These are phyloP conservation scores for Colletotrichum godetiae DNA, from an alignment of 2,329 filamentous ascomycete species.

Conservation along the genomic window DNA sequence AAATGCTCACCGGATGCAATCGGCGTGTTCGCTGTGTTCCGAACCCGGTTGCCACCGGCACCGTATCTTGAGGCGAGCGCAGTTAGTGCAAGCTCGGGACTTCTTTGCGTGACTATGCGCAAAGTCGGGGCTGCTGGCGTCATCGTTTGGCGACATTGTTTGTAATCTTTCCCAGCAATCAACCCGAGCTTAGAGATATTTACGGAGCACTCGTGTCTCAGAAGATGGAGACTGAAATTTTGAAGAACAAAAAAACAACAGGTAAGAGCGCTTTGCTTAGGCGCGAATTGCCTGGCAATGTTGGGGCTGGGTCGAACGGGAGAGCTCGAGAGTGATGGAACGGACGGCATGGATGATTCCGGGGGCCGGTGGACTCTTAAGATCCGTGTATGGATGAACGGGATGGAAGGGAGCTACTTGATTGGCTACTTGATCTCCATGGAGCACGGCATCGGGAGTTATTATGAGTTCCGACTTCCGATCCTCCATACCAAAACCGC, in stretches of 20 bases:
- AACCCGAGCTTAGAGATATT: background rate
- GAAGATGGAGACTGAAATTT: background rate
- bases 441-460: conserved; percentile 2
- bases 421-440: background rate
- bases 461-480: background rate
- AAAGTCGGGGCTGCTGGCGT: background rate
- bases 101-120: conserved; percentile 32
- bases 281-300: background rate
- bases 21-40: conserved; percentile 32
- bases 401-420: background rate
- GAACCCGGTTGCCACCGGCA: conserved; percentile 46
- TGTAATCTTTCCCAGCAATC: background rate
- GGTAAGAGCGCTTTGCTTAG: background rate
- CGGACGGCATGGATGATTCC: background rate
- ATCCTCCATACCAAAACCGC: background rate
- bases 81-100: conserved; percentile 47
- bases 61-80: conserved; percentile 50
- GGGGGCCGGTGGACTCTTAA: conserved; percentile 16
- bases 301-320: background rate
- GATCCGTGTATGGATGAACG: background rate
- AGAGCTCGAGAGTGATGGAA: background rate
- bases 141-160: background rate
- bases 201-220: background rate
- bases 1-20: conserved; percentile 42
- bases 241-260: no score